Conservation (phyloP, 495 filamentous ascomycete species). For the Neurospora sp. region DNA sequence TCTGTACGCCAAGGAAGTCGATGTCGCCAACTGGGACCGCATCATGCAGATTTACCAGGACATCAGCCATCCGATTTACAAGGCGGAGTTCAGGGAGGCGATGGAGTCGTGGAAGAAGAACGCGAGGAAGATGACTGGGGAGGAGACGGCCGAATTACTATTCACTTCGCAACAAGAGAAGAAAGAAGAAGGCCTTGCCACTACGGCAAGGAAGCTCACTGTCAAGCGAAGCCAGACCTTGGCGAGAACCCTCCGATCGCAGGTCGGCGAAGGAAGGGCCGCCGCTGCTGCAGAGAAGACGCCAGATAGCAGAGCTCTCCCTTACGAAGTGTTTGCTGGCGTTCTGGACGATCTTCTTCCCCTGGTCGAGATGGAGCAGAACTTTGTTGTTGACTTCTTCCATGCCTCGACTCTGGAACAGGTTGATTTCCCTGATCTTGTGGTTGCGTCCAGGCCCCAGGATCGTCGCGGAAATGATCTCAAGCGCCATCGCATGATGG, state of each 20-base stretch:
- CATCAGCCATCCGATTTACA: constrained; percentile 63
- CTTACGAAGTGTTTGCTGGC: constrained; percentile 75
- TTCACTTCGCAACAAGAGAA: constrained; percentile 85
- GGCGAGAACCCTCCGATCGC: constrained; percentile 66
- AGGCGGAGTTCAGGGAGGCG: constrained; percentile 72
- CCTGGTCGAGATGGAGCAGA: constrained; percentile 81
- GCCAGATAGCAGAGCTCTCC: constrained; percentile 54
- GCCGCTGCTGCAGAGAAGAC: constrained; percentile 49
- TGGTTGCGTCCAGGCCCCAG: constrained; percentile 54
- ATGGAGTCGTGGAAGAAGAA: constrained; percentile 72
- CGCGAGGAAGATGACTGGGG: constrained; percentile 64
- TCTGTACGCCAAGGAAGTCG: constrained; percentile 77
- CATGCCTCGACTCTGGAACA: constrained; percentile 69
- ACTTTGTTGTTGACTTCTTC: constrained; percentile 90
- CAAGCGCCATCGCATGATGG: constrained; percentile 58
- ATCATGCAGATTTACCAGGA: constrained; percentile 71
- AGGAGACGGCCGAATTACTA: constrained; percentile 69
- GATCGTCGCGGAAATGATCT: constrained; percentile 58
- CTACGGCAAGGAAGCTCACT: constrained; percentile 79
- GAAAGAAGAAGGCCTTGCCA: constrained; percentile 57
- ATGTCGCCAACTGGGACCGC: constrained; percentile 66
- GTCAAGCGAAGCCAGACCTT: constrained; percentile 76
- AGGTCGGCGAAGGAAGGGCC: constrained; percentile 50
- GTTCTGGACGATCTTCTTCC: constrained; percentile 67
- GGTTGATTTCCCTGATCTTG: constrained; percentile 71